phyloP scores from a whole-genome alignment of 1,284 basidiomycete genomes.

The Cystobasidiaceae sp. region DNA sequence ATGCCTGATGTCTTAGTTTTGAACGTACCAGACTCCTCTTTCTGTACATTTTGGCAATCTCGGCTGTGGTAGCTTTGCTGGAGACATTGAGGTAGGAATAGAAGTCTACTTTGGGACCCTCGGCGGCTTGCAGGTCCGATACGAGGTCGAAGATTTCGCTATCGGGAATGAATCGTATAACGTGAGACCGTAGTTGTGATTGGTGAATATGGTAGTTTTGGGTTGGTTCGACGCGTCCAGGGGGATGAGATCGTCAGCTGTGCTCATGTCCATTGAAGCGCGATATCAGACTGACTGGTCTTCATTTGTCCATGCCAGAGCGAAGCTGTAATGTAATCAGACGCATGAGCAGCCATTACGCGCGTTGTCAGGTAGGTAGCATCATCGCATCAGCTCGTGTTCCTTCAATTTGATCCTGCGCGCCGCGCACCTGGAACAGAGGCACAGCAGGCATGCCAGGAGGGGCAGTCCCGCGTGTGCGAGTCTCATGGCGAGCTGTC shows the following conservation, averaged over 20 bases:
- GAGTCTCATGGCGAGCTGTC: not conserved
- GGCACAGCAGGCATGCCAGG: not conserved
- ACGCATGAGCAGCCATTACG: not conserved
- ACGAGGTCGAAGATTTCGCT: constrained; percentile 92
- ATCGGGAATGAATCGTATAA: too few species aligned
- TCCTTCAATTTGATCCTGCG: not conserved
- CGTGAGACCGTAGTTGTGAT: not conserved
- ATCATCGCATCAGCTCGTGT: not conserved
- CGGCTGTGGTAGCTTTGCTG: constrained; percentile 49
- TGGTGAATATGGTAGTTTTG: too few species aligned
- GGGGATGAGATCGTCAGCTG: too few species aligned
- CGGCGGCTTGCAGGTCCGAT: constrained; percentile 67
- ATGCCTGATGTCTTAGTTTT: not conserved
- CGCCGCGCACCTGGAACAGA: constrained; percentile 1
- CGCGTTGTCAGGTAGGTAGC: not conserved
- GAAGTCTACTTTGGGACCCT: constrained; percentile 84
- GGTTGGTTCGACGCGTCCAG: too few species aligned
- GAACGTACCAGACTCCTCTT: constrained; percentile 56
- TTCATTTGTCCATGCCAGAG: constrained; percentile 40
- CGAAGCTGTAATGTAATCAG: constrained; percentile 14
- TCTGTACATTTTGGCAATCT: constrained; percentile 81
- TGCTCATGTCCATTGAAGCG: too few species aligned
- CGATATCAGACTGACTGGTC: constrained; percentile 37
- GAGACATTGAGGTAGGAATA: constrained; percentile 57
- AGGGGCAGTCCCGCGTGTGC: not conserved